Base-by-base conservation (phyloP, 257 asterid species). In the Solanum dulcamara region DNA sequence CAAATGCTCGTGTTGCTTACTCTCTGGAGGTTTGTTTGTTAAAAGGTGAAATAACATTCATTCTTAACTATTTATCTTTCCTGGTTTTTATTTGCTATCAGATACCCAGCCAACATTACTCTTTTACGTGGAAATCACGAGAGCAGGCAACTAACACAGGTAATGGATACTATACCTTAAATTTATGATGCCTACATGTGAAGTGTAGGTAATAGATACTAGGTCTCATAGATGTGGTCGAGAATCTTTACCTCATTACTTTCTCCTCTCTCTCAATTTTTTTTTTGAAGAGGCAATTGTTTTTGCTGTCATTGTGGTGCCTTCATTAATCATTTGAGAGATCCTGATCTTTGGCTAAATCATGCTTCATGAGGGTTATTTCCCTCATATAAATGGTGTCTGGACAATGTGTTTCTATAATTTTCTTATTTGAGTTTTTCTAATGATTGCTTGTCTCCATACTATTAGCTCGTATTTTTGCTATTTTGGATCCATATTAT, bases 111-210 rank as follows among this genome's bases (percentile, higher is more conserved):
- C 85, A 92, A 93, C 90, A 95, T 96, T 84, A 96, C 99, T 80
- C 95, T 96, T 83, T 93, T 96, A 42, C 99, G 98, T 72, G 99
- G 99, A 84, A 96, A 96, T 90, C 99, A 96, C 84, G 99, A 96
- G 86, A 96, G 99, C 94, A 89, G 98, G 90, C 98, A 96, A 86
- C 87, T 96, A 79, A 96, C 98, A 32, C 99, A 96, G 97, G 99
- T 96, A 86, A 87, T 48, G 50, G 71, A 53, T 83, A 11, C 26
- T 74, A 32, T 86, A 55, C 64, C 30, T 28, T 48, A 17, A 79
- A 79, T 38, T 72, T 72, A 6, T 46, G 53, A 26, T 44, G 59
- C 37, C 83, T 77, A 48, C 83, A 48, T 17, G 64, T 79, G 83
- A 48, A 79, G 42, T 30, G 10, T 48, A 28, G 64, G 83, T 50